These are phyloP conservation scores for Rhodotorula kratochvilovae DNA, from an alignment of 768 basidiomycete species.

Conservation along the genomic window DNA sequence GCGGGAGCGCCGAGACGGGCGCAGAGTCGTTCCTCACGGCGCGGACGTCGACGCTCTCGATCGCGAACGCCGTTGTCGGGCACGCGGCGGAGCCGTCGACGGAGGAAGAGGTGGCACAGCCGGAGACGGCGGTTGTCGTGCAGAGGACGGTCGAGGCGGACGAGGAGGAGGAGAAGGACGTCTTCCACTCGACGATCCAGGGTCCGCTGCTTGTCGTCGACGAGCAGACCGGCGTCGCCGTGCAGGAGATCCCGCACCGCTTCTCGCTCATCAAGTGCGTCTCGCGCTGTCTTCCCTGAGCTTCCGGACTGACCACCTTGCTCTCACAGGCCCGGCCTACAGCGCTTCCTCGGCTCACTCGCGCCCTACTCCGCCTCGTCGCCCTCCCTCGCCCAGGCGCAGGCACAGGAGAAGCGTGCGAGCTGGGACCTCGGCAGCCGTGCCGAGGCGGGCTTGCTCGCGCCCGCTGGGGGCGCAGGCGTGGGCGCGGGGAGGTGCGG, in stretches of 20 bases:
- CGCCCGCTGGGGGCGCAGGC: no score
- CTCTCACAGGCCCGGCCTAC: constrained; percentile 55
- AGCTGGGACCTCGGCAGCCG: constrained; percentile 5
- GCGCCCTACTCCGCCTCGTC: constrained; percentile 5
- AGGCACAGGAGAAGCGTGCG: background rate
- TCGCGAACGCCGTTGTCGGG: constrained; percentile 33
- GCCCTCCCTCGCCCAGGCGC: background rate
- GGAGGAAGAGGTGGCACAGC: constrained; percentile 62
- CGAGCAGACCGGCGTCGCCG: background rate
- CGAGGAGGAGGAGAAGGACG: constrained; percentile 16
- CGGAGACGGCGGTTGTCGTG: constrained; percentile 50
- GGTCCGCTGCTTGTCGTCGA: background rate
- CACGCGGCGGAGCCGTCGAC: constrained; percentile 43
- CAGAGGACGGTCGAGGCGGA: constrained; percentile 43
- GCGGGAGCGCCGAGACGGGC: constrained; percentile 37
- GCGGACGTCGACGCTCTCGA: constrained; percentile 10
- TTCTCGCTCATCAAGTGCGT: constrained; percentile 69
- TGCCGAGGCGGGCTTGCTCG: background rate
- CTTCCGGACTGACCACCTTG: no score
- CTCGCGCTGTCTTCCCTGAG: background rate
- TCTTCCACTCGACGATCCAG: constrained; percentile 15
- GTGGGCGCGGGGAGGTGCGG: constrained; percentile 54
- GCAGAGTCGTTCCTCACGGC: constrained; percentile 46
- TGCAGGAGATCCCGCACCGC: constrained; percentile 54
- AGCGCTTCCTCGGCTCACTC: constrained; percentile 31